These are phyloP conservation scores for Krasilnikovozyma curviuscula DNA, from an alignment of 768 basidiomycete species.

Conservation along the genomic window DNA sequence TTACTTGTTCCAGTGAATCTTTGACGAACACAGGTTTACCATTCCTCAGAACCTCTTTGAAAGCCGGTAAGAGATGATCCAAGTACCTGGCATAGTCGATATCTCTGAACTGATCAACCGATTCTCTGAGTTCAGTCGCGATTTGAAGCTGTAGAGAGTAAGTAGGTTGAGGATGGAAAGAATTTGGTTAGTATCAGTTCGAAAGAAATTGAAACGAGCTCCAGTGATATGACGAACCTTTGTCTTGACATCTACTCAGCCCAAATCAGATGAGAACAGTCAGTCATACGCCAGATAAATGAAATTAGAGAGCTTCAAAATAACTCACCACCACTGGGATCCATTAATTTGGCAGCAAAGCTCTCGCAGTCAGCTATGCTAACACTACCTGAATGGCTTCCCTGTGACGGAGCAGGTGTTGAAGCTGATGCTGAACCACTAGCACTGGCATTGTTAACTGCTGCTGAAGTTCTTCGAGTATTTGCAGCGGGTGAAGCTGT, in stretches of 20 bases:
- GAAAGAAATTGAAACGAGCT: not conserved
- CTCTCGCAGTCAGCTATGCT: constrained; percentile 22
- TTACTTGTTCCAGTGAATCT: constrained; percentile 16
- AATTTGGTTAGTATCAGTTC: not conserved
- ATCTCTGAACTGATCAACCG: constrained; percentile 19
- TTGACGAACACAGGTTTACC: constrained; percentile 15
- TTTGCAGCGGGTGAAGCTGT: no score
- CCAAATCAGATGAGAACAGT: not conserved
- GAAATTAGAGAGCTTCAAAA: not conserved
- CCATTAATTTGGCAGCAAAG: constrained; percentile 20
- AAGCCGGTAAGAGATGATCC: constrained; percentile 16
- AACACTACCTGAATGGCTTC: not conserved
- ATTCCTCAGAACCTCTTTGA: constrained; percentile 13
- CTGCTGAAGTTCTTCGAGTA: no score
- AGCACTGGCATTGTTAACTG: no score
- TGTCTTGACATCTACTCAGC: not conserved
- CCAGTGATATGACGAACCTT: constrained; percentile 1
- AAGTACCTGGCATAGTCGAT: constrained; percentile 15
- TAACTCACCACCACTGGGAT: constrained; percentile 18
- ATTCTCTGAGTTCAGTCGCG: constrained; percentile 18
- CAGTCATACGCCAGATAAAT: not conserved
- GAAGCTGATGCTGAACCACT: not conserved
- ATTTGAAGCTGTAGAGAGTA: constrained; percentile 11
- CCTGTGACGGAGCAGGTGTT: not conserved
- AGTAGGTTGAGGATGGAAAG: not conserved